Base-by-base conservation (phyloP, 2,329 filamentous ascomycete genomes). In the Aulographum hederae region DNA sequence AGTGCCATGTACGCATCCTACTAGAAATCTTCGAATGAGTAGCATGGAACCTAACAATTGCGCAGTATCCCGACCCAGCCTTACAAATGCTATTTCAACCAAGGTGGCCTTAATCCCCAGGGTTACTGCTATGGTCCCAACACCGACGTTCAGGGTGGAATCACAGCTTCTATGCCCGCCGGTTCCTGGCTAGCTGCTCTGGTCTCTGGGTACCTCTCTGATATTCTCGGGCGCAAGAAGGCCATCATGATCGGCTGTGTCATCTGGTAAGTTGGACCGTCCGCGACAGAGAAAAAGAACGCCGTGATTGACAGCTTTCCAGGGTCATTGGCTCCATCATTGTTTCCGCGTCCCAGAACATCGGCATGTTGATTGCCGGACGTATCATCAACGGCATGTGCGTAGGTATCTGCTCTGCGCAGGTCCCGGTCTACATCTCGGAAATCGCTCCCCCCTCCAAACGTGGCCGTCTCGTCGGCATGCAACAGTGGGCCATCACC, bases 401-500 rank as follows among this genome's bases (percentile, higher is more conserved):
- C 34, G 74, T 84, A 34, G 79, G 78, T 37, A 80, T 84, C 41
- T 71, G 70, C 39, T 74, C 69, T 23, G 68, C 71, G 5, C 71
- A 79, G 42, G 75, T 75, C 2, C 71, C 73, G 3, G 71, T 78
- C 19, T 78, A 78, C 45, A 65, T 78, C 15, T 65, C 71, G 15
- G 74, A 79, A 46, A 60, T 78, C 18, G 68, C 73, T 13, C 66
- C 67, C 29, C 61, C 64, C 2, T 51, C 50, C 20, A 60, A 58
- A 42, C 65, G 74, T 38, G 75, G 74, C 12, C 64, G 71, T 27
- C 60, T 84, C 20, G 73, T 84, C 12, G 71, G 74, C 32, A 65
- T 69, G 27, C 76, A 82, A 48, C 77, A 82, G 48, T 76, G 74
- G 60, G 73, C 75, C 17, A 81, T 84, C 37, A 78, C 77, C 39